These are phyloP conservation scores for Boletellus deceptivus DNA, from an alignment of 1,284 basidiomycete genomes.

Conservation along the genomic window DNA sequence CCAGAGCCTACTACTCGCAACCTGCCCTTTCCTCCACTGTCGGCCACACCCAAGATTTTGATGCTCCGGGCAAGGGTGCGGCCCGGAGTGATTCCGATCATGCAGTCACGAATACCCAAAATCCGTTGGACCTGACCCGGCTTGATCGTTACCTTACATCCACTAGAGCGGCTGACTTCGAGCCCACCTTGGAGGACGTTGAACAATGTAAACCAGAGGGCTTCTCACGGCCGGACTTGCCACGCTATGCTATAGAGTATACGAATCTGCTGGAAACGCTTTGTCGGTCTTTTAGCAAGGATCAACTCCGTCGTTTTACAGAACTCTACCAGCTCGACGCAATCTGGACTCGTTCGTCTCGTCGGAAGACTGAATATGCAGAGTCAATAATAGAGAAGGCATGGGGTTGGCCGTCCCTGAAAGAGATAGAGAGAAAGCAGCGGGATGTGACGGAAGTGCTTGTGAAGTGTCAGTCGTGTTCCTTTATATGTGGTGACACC, in stretches of 20 bases:
- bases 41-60: constrained; percentile 8
- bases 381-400: constrained; percentile 58
- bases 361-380: constrained; percentile 49
- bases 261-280: constrained; percentile 48
- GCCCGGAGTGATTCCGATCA: constrained; percentile 1
- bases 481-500: constrained; percentile 1
- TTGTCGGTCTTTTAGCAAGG: constrained; percentile 59
- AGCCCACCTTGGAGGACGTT: constrained; percentile 53
- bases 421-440: constrained; percentile 47
- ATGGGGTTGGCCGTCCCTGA: constrained; percentile 68
- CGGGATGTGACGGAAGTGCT: constrained; percentile 53
- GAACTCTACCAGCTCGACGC: constrained; percentile 43
- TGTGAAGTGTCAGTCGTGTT: constrained; percentile 44
- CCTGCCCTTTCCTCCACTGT: constrained; percentile 18
- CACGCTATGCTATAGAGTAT: constrained; percentile 54
- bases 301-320: constrained; percentile 57
- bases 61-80: not conserved
- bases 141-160: constrained; percentile 56
- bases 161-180: constrained; percentile 42
- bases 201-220: constrained; percentile 47
- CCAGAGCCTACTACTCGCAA: constrained; percentile 31
- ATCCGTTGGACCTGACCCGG: constrained; percentile 41
- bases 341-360: constrained; percentile 30
- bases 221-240: constrained; percentile 39
- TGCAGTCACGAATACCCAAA: constrained; percentile 10